These are phyloP conservation scores for Colletotrichum caudatum DNA, from an alignment of 2,329 filamentous ascomycete species.

Conservation along the genomic window DNA sequence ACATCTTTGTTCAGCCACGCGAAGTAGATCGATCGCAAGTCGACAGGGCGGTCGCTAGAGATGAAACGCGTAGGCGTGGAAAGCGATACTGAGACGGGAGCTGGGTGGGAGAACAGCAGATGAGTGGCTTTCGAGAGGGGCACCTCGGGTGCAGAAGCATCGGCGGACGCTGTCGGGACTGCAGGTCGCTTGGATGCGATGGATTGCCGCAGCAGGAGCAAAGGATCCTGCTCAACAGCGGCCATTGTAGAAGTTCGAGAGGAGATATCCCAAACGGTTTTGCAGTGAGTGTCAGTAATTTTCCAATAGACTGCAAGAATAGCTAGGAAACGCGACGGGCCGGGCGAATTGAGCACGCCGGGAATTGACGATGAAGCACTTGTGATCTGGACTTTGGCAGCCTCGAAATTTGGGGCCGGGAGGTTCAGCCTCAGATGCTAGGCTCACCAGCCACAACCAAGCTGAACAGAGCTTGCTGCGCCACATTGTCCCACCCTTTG, in stretches of 20 bases:
- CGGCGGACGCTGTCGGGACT: constrained; percentile 78
- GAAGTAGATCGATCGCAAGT: constrained; percentile 95
- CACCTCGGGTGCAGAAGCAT: constrained; percentile 72
- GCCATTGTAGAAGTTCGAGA: constrained; percentile 61
- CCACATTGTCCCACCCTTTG: background rate
- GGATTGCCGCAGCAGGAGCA: constrained; percentile 85
- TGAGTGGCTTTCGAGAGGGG: constrained; percentile 81
- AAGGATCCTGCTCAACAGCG: constrained; percentile 75
- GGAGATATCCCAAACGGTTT: background rate
- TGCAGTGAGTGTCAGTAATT: background rate
- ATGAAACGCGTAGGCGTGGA: constrained; percentile 86
- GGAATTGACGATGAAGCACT: constrained; percentile 4
- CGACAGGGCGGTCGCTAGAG: constrained; percentile 79
- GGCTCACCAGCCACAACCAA: background rate
- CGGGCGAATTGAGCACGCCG: constrained; percentile 20
- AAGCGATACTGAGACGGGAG: constrained; percentile 74
- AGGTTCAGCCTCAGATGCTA: constrained; percentile 20
- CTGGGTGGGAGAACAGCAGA: constrained; percentile 76
- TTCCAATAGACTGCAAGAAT: background rate
- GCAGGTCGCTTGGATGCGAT: constrained; percentile 79
- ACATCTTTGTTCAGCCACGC: constrained; percentile 95
- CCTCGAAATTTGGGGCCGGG: constrained; percentile 35
- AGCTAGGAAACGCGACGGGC: background rate
- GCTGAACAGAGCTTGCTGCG: background rate
- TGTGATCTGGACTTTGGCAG: constrained; percentile 5